A percentile compares a stretch with the other conserved stretches of the same genome.
phyloP scores from a whole-genome alignment of 1,139 yeast species.

The Pneumocystis wakefieldiae region DNA sequence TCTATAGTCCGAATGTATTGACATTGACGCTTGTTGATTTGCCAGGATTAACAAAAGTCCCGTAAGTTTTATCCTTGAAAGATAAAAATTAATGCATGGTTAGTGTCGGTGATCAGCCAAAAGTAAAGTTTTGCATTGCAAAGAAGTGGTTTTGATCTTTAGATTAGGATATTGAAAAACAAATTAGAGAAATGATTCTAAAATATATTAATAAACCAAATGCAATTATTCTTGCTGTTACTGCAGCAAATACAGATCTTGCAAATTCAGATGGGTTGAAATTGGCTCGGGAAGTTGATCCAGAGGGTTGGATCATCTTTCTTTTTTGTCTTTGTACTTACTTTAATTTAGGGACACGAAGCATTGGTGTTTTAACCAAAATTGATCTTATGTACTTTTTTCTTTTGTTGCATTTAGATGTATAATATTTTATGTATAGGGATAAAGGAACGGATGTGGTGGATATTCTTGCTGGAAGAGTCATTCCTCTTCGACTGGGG shows the following conservation, averaged over 20 bases:
- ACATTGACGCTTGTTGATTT: conserved; percentile 91
- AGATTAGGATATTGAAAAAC: conserved; percentile 63
- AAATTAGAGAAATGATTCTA: conserved; percentile 85
- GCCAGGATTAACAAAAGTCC: conserved; percentile 96
- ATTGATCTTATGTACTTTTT: conserved; percentile 62
- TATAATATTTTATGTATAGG: not conserved
- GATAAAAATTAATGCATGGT: not conserved
- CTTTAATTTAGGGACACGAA: conserved; percentile 31
- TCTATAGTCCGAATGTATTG: conserved; percentile 88
- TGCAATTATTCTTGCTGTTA: conserved; percentile 87
- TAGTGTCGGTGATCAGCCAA: conserved; percentile 90
- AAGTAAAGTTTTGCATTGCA: conserved; percentile 18
- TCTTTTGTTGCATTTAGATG: not conserved
- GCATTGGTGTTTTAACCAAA: conserved; percentile 92
- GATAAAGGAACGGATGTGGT: conserved; percentile 98
- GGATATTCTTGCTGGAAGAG: conserved; percentile 90
- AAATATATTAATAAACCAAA: conserved; percentile 90
- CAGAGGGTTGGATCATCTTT: conserved; percentile 53
- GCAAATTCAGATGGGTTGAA: conserved; percentile 96
- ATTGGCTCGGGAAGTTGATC: conserved; percentile 93
- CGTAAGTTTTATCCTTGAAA: conserved; percentile 22
- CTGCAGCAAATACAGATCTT: conserved; percentile 93
- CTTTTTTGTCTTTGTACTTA: not conserved
- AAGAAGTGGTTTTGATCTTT: not conserved
- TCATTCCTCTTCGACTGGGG: conserved; percentile 88